These are phyloP conservation scores for Neophaeococcomyces aloes DNA, from an alignment of 2,329 filamentous ascomycete genomes.

Conservation along the genomic window DNA sequence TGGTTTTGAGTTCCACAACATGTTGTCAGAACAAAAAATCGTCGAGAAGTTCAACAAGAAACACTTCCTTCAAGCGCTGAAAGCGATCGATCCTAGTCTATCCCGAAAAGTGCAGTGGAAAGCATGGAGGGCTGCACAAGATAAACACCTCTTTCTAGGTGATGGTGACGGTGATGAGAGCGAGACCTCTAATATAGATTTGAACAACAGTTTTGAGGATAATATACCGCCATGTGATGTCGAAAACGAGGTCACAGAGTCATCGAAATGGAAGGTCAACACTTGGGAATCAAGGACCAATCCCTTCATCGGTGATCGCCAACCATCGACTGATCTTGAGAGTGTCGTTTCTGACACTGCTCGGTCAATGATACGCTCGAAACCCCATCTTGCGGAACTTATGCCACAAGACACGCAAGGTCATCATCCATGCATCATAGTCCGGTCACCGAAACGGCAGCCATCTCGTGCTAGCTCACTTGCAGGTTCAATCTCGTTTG, in stretches of 20 bases:
- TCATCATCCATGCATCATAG: slow-evolving; percentile 3
- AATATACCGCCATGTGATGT: not conserved
- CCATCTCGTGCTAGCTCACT: not conserved
- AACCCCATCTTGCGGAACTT: not conserved
- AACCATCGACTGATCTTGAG: too few species aligned
- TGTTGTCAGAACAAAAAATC: too few species aligned
- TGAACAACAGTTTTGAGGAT: not conserved
- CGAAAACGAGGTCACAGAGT: too few species aligned
- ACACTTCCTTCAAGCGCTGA: not conserved
- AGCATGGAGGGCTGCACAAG: too few species aligned
- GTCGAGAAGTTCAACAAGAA: not conserved
- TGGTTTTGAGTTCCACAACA: slow-evolving; percentile 1
- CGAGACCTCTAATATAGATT: too few species aligned
- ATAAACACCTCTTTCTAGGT: too few species aligned
- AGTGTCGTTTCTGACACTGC: too few species aligned
- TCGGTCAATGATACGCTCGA: slow-evolving; percentile 3
- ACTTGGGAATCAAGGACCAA: too few species aligned
- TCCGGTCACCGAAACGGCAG: not conserved
- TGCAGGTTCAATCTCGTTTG: not conserved
- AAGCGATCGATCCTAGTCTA: not conserved
- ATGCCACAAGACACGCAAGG: slow-evolving; percentile 2
- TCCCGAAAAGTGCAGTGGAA: too few species aligned
- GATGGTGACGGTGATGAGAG: too few species aligned
- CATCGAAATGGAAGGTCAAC: too few species aligned
- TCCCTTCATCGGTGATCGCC: too few species aligned